Percentiles rank a stretch among this genome's conserved stretches.
These are phyloP conservation scores for Exophiala alcalophila DNA, from an alignment of 2,329 filamentous ascomycete genomes.

Conservation along the genomic window DNA sequence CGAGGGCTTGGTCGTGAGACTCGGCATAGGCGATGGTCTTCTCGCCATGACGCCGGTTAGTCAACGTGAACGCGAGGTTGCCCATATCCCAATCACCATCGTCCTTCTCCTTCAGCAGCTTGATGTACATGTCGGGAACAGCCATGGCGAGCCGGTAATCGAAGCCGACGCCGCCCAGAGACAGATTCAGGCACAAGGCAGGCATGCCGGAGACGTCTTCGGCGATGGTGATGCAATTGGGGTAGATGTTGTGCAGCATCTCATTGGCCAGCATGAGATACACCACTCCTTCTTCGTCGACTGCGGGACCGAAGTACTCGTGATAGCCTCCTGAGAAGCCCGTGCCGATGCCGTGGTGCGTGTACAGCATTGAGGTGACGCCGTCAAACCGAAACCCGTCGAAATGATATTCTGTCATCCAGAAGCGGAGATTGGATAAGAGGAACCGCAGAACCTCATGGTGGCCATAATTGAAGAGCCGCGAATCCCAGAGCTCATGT, in stretches of 20 bases:
- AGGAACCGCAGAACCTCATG: constrained; percentile 96
- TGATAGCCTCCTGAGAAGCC: constrained; percentile 98
- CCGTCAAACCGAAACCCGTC: constrained; percentile 98
- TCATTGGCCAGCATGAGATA: constrained; percentile 97
- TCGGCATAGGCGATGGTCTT: constrained; percentile 98
- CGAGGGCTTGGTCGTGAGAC: constrained; percentile 94
- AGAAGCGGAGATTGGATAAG: constrained; percentile 91
- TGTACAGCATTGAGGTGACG: constrained; percentile 97
- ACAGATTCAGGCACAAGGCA: constrained; percentile 81
- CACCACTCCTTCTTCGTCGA: constrained; percentile 89
- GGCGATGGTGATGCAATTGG: constrained; percentile 83
- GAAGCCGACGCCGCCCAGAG: constrained; percentile 88
- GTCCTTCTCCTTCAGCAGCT: constrained; percentile 88
- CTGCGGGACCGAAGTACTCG: constrained; percentile 86
- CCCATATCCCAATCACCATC: constrained; percentile 91
- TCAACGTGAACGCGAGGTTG: constrained; percentile 79
- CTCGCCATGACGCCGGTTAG: constrained; percentile 89
- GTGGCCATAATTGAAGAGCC: constrained; percentile 93
- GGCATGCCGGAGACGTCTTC: constrained; percentile 99
- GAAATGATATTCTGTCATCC: constrained; percentile 98
- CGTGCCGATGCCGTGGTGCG: constrained; percentile 95
- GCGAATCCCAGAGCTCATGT: constrained; percentile 93
- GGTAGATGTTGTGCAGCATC: constrained; percentile 87
- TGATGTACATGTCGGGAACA: constrained; percentile 98
- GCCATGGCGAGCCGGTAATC: constrained; percentile 98